Percentiles rank a stretch among this genome's conserved stretches.
Conservation (phyloP, 495 filamentous ascomycete genomes). For the Penicillium maclennaniae region DNA sequence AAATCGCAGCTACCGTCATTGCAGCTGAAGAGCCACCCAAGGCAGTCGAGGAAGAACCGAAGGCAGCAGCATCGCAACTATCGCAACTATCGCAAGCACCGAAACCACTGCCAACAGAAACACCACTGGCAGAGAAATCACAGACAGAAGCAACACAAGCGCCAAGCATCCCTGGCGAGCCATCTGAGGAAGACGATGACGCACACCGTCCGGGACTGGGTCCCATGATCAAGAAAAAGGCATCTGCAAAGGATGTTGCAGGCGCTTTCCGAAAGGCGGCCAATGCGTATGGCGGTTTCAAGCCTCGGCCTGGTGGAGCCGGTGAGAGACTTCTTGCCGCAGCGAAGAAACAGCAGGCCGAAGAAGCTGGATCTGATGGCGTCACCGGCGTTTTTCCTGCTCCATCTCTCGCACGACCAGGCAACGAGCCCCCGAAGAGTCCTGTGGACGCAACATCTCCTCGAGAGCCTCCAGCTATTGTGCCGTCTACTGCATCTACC, state of each 20-base stretch:
- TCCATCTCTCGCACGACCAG: slow-evolving; percentile 46
- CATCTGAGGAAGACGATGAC: slow-evolving; percentile 47
- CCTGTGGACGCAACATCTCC: slow-evolving; percentile 16
- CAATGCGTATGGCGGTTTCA: slow-evolving; percentile 75
- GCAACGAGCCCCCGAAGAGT: slow-evolving; percentile 25
- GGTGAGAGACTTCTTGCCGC: slow-evolving; percentile 62
- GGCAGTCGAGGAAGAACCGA: not conserved
- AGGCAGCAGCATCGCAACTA: not conserved
- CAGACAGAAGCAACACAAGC: not conserved
- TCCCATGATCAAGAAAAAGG: slow-evolving; percentile 82
- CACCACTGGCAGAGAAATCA: too few relatives aligned
- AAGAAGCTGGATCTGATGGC: slow-evolving; percentile 68
- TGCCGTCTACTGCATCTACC: not conserved
- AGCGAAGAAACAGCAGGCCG: slow-evolving; percentile 51
- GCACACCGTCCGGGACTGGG: slow-evolving; percentile 72
- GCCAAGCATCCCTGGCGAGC: not conserved
- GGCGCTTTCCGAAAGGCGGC: slow-evolving; percentile 82
- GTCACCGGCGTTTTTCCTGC: slow-evolving; percentile 84
- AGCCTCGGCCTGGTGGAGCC: slow-evolving; percentile 76
- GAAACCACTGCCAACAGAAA: too few relatives aligned
- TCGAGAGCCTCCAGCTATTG: slow-evolving; percentile 12
- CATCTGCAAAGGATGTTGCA: slow-evolving; percentile 63
- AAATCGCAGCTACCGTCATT: slow-evolving; percentile 16
- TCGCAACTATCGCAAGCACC: too few relatives aligned
- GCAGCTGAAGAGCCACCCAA: slow-evolving; percentile 11